phyloP scores from a whole-genome alignment of 2,329 filamentous ascomycete species.

The Penicillium sp. region DNA sequence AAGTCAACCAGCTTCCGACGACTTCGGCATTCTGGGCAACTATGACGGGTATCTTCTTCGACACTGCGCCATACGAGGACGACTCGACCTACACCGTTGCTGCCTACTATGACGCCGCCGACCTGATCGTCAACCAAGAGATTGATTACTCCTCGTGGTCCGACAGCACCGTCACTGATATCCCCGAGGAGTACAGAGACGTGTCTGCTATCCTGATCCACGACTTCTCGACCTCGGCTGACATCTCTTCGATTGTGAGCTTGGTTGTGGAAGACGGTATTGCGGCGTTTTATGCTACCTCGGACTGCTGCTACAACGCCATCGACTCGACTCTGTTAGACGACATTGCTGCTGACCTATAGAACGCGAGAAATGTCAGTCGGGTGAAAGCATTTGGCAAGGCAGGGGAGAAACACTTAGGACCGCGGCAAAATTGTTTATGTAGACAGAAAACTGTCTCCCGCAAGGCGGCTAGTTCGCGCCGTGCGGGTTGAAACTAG shows the following conservation, averaged over 20 bases:
- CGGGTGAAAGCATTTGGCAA: no score
- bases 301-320: conserved; percentile 10
- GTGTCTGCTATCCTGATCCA: conserved; percentile 9
- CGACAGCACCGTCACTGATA: neutral
- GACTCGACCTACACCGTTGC: neutral
- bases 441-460: no score
- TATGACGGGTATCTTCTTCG: conserved; percentile 13
- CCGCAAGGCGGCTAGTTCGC: no score
- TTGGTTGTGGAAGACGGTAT: conserved; percentile 1
- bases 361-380: no score
- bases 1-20: conserved; percentile 3
- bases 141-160: conserved; percentile 4
- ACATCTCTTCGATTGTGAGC: conserved; percentile 5
- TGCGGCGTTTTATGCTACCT: conserved; percentile 8
- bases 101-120: conserved; percentile 7
- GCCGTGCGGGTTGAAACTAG: no score
- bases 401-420: no score
- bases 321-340: neutral
- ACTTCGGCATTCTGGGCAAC: neutral
- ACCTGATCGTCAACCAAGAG: conserved; percentile 9
- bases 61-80: conserved; percentile 7
- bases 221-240: conserved; percentile 1
- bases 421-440: no score
- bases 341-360: neutral
- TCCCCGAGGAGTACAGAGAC: neutral